Conservation (phyloP, 352 stramenopile species). For the Pythium dissimile region DNA sequence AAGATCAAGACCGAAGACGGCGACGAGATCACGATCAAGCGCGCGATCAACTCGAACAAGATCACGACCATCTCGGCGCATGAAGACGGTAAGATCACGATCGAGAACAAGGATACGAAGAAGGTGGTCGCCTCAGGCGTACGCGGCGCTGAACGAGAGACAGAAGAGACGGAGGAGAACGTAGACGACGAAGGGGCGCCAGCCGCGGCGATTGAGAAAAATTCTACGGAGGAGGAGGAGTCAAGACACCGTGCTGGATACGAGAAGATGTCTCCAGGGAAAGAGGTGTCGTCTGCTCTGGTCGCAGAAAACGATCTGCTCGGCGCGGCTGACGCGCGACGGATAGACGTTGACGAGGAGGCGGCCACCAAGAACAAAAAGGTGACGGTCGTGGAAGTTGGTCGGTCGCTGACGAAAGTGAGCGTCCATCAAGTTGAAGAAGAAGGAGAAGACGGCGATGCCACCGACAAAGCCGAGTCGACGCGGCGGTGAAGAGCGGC, state of each 20-base stretch:
- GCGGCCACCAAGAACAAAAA: constrained; percentile 24
- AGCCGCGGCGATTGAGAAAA: too few species aligned
- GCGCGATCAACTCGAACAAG: constrained; percentile 49
- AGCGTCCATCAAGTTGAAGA: constrained; percentile 27
- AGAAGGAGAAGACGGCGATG: constrained; percentile 8
- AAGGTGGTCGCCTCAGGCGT: too few species aligned
- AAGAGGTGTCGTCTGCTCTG: neutral
- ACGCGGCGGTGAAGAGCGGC: neutral
- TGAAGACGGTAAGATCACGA: constrained; percentile 74
- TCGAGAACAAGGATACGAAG: constrained; percentile 43
- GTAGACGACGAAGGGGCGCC: too few species aligned
- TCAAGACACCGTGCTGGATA: constrained; percentile 4
- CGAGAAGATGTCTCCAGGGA: constrained; percentile 14
- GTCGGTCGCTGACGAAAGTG: constrained; percentile 37
- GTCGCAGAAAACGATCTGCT: neutral
- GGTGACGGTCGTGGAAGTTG: constrained; percentile 46
- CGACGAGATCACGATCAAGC: constrained; percentile 81
- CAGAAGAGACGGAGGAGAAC: constrained; percentile 4
- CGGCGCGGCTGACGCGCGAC: neutral
- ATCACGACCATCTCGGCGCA: constrained; percentile 68
- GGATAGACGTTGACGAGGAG: constrained; percentile 1
- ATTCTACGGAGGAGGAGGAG: constrained; percentile 3
- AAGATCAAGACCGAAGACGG: constrained; percentile 74
- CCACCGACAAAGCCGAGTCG: neutral
- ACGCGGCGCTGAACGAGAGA: neutral